phyloP scores from a whole-genome alignment of 2,329 filamentous ascomycete genomes.

The Colletotrichum euphorbiae region DNA sequence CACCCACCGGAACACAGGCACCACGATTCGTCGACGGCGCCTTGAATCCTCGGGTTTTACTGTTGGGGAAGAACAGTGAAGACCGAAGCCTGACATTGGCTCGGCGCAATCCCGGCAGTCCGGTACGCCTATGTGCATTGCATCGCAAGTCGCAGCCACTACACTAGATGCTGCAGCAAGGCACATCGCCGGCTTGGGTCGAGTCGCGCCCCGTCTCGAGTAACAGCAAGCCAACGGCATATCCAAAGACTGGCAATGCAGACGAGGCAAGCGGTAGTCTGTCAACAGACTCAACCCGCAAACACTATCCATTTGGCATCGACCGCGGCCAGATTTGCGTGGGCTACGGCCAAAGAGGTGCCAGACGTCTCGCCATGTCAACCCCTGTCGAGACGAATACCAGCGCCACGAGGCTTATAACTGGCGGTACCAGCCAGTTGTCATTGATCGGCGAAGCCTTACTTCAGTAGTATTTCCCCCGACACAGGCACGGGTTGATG shows the following conservation, averaged over 20 bases:
- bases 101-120: slow-evolving; percentile 5
- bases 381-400: too few species aligned
- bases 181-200: neutral
- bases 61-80: neutral
- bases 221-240: neutral
- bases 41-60: neutral
- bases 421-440: slow-evolving; percentile 11
- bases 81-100: neutral
- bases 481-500: neutral
- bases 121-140: slow-evolving; percentile 7
- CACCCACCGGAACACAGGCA: slow-evolving; percentile 9
- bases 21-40: neutral
- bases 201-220: neutral
- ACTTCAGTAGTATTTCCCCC: slow-evolving; percentile 20
- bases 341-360: too few species aligned
- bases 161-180: slow-evolving; percentile 14
- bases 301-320: slow-evolving; percentile 8
- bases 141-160: slow-evolving; percentile 26
- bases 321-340: neutral
- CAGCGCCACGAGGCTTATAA: too few species aligned
- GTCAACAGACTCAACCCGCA: neutral
- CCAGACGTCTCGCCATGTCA: too few species aligned
- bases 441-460: slow-evolving; percentile 24
- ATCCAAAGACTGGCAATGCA: neutral
- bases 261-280: neutral